Percentiles rank a stretch among this genome's conserved stretches.
Evolutionary conservation across 2,329 filamentous ascomycete genomes (phyloP).

Genomic region (Sporothrix pallida): DNA sequence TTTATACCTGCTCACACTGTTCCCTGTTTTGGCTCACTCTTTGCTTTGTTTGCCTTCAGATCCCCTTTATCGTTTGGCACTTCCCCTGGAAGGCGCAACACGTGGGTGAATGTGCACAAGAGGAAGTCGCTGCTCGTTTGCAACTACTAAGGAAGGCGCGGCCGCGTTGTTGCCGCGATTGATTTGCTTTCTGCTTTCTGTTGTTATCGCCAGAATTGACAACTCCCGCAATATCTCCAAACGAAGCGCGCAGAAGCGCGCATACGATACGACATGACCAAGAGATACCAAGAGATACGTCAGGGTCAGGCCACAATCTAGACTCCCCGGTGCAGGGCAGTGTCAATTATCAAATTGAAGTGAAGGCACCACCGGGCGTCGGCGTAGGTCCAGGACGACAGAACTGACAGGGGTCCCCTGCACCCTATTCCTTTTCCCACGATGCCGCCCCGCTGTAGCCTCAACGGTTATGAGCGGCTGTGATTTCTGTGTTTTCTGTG

Average conservation of each 20-base stretch:
- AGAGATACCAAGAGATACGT: background rate
- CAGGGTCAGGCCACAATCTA: conserved; percentile 2
- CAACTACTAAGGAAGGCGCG: no score
- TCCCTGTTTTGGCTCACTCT: background rate
- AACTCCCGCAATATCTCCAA: background rate
- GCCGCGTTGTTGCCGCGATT: no score
- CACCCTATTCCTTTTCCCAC: no score
- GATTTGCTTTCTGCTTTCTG: no score
- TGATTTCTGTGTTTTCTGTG: no score
- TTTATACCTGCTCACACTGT: background rate
- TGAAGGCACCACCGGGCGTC: conserved; percentile 5
- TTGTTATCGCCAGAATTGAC: no score
- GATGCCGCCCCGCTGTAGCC: no score
- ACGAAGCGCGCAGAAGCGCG: conserved; percentile 6
- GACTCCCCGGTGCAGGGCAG: background rate
- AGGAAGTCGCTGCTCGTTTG: background rate
- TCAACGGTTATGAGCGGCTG: no score
- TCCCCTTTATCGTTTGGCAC: background rate
- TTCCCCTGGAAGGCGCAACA: background rate
- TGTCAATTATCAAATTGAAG: no score
- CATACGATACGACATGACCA: background rate
- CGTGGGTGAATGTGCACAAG: background rate
- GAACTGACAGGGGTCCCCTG: no score
- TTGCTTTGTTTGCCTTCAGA: background rate
- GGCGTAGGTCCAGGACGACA: background rate